Evolutionary conservation across 108 stramenopile species (phyloP), one percentile per base, ranked within the genome.

Genomic region (Phaeodactylum tricornutum): DNA sequence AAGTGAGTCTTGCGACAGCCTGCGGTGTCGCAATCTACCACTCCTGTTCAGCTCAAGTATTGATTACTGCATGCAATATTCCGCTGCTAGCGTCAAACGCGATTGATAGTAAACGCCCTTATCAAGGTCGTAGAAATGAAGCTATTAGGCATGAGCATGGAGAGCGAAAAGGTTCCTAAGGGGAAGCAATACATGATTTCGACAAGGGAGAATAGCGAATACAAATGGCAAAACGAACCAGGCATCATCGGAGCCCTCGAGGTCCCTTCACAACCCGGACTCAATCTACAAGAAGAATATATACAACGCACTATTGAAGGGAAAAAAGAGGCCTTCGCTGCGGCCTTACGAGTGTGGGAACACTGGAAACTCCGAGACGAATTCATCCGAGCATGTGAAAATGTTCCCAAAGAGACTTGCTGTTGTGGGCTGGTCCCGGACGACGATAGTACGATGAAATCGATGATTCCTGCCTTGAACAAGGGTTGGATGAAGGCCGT

Each of bases 331-430:
- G 14, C 43, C 11, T 70, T 64, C 29, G 37, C 55, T 24, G 47
- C 64, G 9, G 69, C 69, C 3, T 31, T 64, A 31, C 24, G 61
- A 30, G 47, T 34, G 5, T 70, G 69, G 69, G 42, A 64, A 32
- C 35, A 55, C 11, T 29, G 48, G 22, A 61, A 55, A 43, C 32
- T 58, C 17, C 51, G 59, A 29, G 16, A 59, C 11, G 36, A 44
- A 1, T 61, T 70, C 15, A 47, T 54, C 25, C 40, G 44, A 21
- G 69, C 63, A 5, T 64, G 51, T 36, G 59, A 49, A 16, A 59
- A 50, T 39, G 24, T 70, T 22, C 63, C 69, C 2, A 49, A 16
- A 4, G 47, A 58, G 11, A 58, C 34, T 19, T 64, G 46, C 29
- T 70, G 69, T 28, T 70, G 69, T 54, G 66, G 66, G 29, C 35